Percentiles rank a stretch among this genome's conserved stretches.
Conservation (phyloP, 306 rosid species). For the Prunus padus region DNA sequence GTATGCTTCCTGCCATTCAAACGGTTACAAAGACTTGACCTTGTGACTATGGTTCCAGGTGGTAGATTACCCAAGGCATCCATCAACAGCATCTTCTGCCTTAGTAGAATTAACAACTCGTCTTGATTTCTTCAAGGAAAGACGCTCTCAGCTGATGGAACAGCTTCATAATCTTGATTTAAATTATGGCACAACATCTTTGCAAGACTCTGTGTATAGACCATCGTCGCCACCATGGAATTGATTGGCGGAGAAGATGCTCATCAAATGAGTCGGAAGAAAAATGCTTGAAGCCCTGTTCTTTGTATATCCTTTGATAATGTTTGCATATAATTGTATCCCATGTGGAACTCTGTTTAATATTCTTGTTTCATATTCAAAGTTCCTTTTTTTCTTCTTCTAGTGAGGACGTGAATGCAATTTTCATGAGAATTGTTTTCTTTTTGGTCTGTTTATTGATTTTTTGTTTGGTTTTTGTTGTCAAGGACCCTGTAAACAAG, state of each 20-base stretch:
- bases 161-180: conserved; percentile 98
- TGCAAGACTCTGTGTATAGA: conserved; percentile 74
- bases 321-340: conserved; percentile 46
- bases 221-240: conserved; percentile 86
- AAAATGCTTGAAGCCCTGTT: conserved; percentile 29
- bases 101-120: conserved; percentile 88
- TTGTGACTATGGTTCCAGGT: conserved; percentile 40
- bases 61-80: conserved; percentile 68
- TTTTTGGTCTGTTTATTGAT: background rate
- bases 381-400: background rate
- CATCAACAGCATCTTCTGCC: conserved; percentile 81
- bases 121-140: conserved; percentile 99
- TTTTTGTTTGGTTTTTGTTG: background rate
- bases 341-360: conserved; percentile 35
- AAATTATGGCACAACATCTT: conserved; percentile 72
- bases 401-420: conserved; percentile 49
- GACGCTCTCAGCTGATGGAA: conserved; percentile 97
- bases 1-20: background rate
- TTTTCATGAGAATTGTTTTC: conserved; percentile 28
- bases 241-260: conserved; percentile 47
- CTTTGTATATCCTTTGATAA: conserved; percentile 65
- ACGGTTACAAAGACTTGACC: background rate
- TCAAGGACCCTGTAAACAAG: background rate
- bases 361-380: conserved; percentile 29
- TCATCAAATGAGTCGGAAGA: conserved; percentile 39